Conservation (phyloP, 768 basidiomycete genomes). For the Kwoniella botswanensis region DNA sequence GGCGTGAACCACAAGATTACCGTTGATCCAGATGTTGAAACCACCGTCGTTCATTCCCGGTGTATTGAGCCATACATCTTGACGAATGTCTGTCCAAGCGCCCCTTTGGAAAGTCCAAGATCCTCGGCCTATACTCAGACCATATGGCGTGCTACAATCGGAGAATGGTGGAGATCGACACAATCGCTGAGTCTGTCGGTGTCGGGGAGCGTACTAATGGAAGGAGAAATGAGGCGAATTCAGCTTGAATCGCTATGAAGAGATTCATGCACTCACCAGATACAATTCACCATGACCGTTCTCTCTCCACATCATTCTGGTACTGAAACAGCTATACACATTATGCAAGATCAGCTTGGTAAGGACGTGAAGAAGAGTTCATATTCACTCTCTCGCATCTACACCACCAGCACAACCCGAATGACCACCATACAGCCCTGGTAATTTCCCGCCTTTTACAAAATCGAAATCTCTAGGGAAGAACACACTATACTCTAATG, state of each 20-base stretch:
- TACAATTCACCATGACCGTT: slow-evolving; percentile 67
- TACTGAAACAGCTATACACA: slow-evolving; percentile 70
- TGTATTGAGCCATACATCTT: slow-evolving; percentile 74
- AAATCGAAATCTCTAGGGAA: slow-evolving; percentile 75
- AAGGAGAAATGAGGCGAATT: slow-evolving; percentile 1
- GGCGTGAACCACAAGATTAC: slow-evolving; percentile 41
- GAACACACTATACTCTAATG: slow-evolving; percentile 19
- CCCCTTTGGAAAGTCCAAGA: slow-evolving; percentile 69
- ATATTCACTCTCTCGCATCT: slow-evolving; percentile 20
- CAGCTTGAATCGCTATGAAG: neutral
- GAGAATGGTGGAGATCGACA: slow-evolving; percentile 67
- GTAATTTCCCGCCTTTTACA: slow-evolving; percentile 79
- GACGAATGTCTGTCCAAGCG: slow-evolving; percentile 71
- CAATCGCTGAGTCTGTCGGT: slow-evolving; percentile 57
- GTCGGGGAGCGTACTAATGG: slow-evolving; percentile 73
- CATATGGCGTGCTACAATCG: slow-evolving; percentile 70
- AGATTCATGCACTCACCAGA: slow-evolving; percentile 62
- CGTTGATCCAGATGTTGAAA: slow-evolving; percentile 70
- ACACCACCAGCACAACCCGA: slow-evolving; percentile 37
- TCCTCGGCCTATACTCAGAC: slow-evolving; percentile 74
- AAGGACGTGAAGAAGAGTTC: neutral
- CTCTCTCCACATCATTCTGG: slow-evolving; percentile 70
- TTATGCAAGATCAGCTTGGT: slow-evolving; percentile 5
- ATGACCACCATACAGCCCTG: slow-evolving; percentile 67
- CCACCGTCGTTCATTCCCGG: slow-evolving; percentile 71